phyloP scores from a whole-genome alignment of 2,329 filamentous ascomycete genomes.

The Neopestalotiopsis sp. region DNA sequence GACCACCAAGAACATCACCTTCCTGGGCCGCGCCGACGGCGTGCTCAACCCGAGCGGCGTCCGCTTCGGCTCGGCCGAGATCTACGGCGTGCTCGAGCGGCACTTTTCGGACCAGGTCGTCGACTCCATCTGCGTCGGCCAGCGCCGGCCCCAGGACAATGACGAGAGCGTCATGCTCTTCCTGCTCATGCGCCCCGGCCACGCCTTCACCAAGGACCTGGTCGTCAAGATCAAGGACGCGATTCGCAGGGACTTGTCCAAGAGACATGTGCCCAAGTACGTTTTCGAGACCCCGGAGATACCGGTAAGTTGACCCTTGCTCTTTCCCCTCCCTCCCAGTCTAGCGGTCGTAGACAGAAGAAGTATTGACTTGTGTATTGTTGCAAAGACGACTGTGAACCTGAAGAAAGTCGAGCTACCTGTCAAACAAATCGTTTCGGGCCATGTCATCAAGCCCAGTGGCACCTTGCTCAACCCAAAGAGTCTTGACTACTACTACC shows the following conservation, averaged over 20 bases:
- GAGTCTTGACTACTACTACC: conserved; percentile 79
- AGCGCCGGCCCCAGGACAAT: conserved; percentile 63
- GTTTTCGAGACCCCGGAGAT: conserved; percentile 83
- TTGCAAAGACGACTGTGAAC: conserved; percentile 75
- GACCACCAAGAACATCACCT: conserved; percentile 64
- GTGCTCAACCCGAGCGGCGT: conserved; percentile 82
- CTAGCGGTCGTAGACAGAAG: not conserved
- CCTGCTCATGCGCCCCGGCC: conserved; percentile 60
- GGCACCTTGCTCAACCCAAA: conserved; percentile 79
- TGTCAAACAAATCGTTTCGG: conserved; percentile 83
- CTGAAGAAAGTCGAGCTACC: conserved; percentile 85
- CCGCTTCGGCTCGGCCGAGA: conserved; percentile 79
- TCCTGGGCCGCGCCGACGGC: conserved; percentile 76
- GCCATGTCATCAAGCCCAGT: conserved; percentile 73
- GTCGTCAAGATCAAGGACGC: conserved; percentile 64
- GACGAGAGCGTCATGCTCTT: conserved; percentile 63
- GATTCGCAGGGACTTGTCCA: conserved; percentile 70
- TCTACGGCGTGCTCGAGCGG: conserved; percentile 75
- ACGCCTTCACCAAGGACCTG: conserved; percentile 57
- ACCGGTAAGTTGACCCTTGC: conserved; percentile 61
- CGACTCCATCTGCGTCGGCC: conserved; percentile 82
- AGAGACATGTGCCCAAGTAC: conserved; percentile 77
- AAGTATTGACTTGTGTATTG: not conserved
- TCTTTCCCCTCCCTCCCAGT: not conserved
- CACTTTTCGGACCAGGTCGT: conserved; percentile 66